Conservation (phyloP, 768 basidiomycete genomes). For the Lentinula aciculospora region DNA sequence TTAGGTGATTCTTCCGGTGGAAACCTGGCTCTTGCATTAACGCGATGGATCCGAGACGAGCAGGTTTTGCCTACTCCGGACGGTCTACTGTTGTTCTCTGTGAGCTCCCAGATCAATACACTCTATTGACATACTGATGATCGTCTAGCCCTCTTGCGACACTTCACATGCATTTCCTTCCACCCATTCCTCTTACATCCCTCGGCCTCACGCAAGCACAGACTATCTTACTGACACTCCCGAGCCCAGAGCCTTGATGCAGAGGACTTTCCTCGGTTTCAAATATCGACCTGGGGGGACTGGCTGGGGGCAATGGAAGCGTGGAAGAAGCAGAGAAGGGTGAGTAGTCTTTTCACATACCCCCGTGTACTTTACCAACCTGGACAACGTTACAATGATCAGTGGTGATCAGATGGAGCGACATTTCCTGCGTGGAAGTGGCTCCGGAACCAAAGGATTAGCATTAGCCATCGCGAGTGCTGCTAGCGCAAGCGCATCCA, state of each 20-base stretch:
- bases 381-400: background rate
- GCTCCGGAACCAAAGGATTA: background rate
- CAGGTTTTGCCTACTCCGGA: conserved; percentile 36
- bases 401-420: conserved; percentile 2
- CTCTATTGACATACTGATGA: conserved; percentile 22
- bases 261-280: conserved; percentile 49
- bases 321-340: background rate
- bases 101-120: conserved; percentile 20
- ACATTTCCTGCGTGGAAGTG: background rate
- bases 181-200: conserved; percentile 40
- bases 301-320: conserved; percentile 5
- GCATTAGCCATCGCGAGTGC: background rate
- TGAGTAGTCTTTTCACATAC: background rate
- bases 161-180: conserved; percentile 43
- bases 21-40: conserved; percentile 43
- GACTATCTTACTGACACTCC: conserved; percentile 52
- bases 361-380: background rate
- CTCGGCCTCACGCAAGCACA: conserved; percentile 40
- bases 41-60: conserved; percentile 51
- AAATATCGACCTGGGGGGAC: conserved; percentile 13
- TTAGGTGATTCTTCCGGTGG: conserved; percentile 54
- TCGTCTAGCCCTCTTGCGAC: conserved; percentile 20
- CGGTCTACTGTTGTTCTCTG: conserved; percentile 42
- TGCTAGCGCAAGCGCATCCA: background rate
- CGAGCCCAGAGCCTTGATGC: conserved; percentile 45